Evolutionary conservation across 345 rosid species (phyloP), one percentile per base, ranked within the genome.

Genomic region (Clarkia xantiana): DNA sequence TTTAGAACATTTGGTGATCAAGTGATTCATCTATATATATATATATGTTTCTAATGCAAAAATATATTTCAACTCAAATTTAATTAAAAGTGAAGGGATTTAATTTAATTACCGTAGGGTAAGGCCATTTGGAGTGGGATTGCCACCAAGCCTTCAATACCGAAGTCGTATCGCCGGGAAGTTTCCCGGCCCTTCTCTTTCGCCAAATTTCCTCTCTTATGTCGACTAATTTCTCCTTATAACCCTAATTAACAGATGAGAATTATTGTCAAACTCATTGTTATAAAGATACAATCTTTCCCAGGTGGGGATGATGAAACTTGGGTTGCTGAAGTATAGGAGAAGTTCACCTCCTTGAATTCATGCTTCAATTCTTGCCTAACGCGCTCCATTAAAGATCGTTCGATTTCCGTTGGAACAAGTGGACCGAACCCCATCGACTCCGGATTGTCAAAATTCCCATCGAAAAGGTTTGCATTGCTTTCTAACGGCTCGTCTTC

Each of bases 21-120:
- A n/a, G n/a, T n/a, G n/a, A n/a, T n/a, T n/a, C n/a, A n/a, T n/a
- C n/a, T n/a, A n/a, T n/a, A n/a, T n/a, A n/a, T n/a, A n/a, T n/a
- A n/a, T n/a, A n/a, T n/a, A n/a, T n/a, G n/a, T n/a, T n/a, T n/a
- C n/a, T n/a, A n/a, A n/a, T n/a, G n/a, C n/a, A n/a, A n/a, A n/a
- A n/a, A n/a, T n/a, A n/a, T n/a, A n/a, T n/a, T n/a, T n/a, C n/a
- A n/a, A n/a, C n/a, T n/a, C n/a, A n/a, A n/a, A n/a, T n/a, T n/a
- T n/a, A n/a, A n/a, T n/a, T n/a, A n/a, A n/a, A n/a, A n/a, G n/a
- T n/a, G n/a, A n/a, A n/a, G n/a, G n/a, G n/a, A n/a, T n/a, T n/a
- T n/a, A n/a, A n/a, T n/a, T n/a, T n/a, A n/a, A n/a, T n/a, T 62
- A 93, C 99, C 18, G 96, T 93, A 41, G 99, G 99, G 55, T 91